phyloP scores from a whole-genome alignment of 2,329 filamentous ascomycete species.

The Xylariaceae sp. region DNA sequence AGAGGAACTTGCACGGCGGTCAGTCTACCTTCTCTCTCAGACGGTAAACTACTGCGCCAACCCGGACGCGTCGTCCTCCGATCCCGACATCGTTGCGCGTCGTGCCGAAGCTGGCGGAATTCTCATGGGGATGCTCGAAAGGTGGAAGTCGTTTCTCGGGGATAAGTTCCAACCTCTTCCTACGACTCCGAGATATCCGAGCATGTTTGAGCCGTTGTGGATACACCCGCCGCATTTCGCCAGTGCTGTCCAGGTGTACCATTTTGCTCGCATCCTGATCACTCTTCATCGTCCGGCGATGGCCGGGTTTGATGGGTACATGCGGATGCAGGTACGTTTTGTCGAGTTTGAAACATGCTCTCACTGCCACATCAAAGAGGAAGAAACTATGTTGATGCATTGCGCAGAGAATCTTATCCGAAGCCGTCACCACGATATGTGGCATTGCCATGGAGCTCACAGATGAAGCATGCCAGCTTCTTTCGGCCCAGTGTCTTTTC shows the following conservation, averaged over 20 bases:
- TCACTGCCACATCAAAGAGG: neutral
- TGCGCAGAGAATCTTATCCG: slow-evolving; percentile 38
- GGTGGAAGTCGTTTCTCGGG: slow-evolving; percentile 32
- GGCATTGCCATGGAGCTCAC: slow-evolving; percentile 45
- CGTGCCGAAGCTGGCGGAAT: slow-evolving; percentile 16
- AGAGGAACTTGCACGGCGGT: slow-evolving; percentile 50
- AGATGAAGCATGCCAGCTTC: slow-evolving; percentile 39
- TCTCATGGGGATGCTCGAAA: slow-evolving; percentile 27
- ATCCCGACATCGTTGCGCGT: slow-evolving; percentile 6
- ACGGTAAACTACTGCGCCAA: slow-evolving; percentile 55
- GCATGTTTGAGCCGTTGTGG: slow-evolving; percentile 46
- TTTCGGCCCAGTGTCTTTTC: slow-evolving; percentile 42
- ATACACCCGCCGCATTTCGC: slow-evolving; percentile 45
- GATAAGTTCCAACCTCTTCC: slow-evolving; percentile 40
- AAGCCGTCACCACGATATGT: slow-evolving; percentile 45
- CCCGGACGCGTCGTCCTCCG: slow-evolving; percentile 22
- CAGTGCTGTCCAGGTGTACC: slow-evolving; percentile 48
- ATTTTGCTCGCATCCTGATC: slow-evolving; percentile 50
- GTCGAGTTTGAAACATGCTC: too few species aligned
- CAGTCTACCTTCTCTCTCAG: slow-evolving; percentile 53
- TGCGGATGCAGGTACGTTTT: slow-evolving; percentile 23
- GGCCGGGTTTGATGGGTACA: slow-evolving; percentile 46
- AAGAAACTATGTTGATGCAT: neutral
- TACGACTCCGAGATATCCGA: slow-evolving; percentile 20
- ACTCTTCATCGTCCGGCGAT: slow-evolving; percentile 48